Conservation (phyloP, 306 rosid genomes). For the Dryas alaskensis region DNA sequence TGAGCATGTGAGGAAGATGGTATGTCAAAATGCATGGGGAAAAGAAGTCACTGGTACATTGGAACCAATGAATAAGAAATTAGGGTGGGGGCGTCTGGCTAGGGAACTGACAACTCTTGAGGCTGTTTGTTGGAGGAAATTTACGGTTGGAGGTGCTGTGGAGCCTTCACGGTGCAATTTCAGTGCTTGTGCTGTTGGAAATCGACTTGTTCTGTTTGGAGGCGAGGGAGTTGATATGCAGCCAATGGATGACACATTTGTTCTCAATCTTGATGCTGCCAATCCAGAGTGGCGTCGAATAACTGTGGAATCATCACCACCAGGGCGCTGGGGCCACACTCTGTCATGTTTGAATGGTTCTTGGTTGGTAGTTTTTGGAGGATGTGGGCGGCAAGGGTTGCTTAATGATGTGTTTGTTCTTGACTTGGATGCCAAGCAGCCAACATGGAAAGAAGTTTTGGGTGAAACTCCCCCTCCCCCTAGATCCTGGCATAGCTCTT, state of each 20-base stretch:
- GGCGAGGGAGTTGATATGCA: constrained; percentile 98
- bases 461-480: constrained; percentile 93
- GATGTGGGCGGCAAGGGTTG: constrained; percentile 89
- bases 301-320: constrained; percentile 90
- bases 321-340: constrained; percentile 98
- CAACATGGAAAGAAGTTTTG: constrained; percentile 86
- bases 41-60: constrained; percentile 86
- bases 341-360: constrained; percentile 85
- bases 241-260: constrained; percentile 96
- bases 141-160: constrained; percentile 83
- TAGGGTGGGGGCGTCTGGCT: constrained; percentile 94
- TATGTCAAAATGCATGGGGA: constrained; percentile 98
- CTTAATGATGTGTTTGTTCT: constrained; percentile 90
- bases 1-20: constrained; percentile 96
- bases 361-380: constrained; percentile 91
- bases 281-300: constrained; percentile 85
- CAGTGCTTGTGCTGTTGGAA: constrained; percentile 96
- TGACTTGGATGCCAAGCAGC: constrained; percentile 97
- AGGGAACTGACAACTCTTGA: constrained; percentile 93
- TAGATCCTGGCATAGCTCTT: constrained; percentile 97
- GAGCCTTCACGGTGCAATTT: constrained; percentile 98
- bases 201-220: constrained; percentile 89
- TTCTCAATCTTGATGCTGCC: constrained; percentile 86
- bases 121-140: constrained; percentile 92
- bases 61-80: constrained; percentile 86